Base-by-base conservation (phyloP, 2,329 filamentous ascomycete species). In the Trichoderma sp. region DNA sequence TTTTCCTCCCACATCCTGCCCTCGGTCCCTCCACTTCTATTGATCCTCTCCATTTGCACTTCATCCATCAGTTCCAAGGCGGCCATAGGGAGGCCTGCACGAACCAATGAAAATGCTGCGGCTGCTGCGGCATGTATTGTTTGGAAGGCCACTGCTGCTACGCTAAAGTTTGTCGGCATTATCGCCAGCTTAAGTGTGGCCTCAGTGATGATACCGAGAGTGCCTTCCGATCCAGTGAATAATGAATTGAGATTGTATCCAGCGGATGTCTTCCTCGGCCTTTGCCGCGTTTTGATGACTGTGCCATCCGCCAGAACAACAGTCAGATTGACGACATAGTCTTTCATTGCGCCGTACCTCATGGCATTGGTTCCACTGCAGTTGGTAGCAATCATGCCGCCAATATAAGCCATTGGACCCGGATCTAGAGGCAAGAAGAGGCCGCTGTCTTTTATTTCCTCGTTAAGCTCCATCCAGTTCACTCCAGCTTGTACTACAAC, bases 281-380 rank as follows among this genome's bases (percentile, higher is more conserved):
- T 82, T 47, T 84, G 83, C 13, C 90, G 82, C 0, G 91, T 93
- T 75, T 91, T 92, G 77, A 93, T 88, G 21, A 82, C 70, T 0
- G 83, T 85, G 0, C 91, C 91, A 75, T 92, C 89, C 0, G 90
- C 87, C 53, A 92, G 82, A 0, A 92, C 91, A 0, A 92, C 89
- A 0, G 90, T 92, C 29, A 93, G 77, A 71, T 89, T 91, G 70
- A 92, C 81, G 1, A 92, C 90, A 84, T 89, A 92, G 72, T 93
- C 91, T 73, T 90, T 91, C 91, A 92, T 92, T 0, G 90, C 92
- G 0, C 91, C 91, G 74, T 92, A 92, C 63, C 89, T 82, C 68
- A 86, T 83, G 1, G 86, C 86, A 72, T 88, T 88, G 0, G 86
- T 88, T 0, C 86, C 86, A 65, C 83, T 89, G 79, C 90, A 92